Evolutionary conservation across 2,329 filamentous ascomycete genomes (phyloP), one percentile per base, ranked within the genome.

Genomic region (Westerdykella aurantiaca): DNA sequence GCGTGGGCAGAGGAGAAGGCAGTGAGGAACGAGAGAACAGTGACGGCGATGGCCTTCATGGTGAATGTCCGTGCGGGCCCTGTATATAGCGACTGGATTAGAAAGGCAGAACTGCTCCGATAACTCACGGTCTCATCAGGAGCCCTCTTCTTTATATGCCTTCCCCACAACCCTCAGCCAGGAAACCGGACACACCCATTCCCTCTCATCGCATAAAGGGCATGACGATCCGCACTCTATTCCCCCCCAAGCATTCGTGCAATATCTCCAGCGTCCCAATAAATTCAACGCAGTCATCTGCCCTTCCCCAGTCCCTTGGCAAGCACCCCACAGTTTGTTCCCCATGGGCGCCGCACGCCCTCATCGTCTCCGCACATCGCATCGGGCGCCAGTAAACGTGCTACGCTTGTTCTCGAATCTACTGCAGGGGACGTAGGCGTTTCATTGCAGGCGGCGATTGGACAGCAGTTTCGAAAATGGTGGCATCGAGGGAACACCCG

Each of bases 1-100:
- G 64, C 57, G 48, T 75, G 72, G 31, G 65, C 69, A 7, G 64
- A 58, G 34, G 58, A 49, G 22, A 67, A 58, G 34, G 57, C 55
- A 40, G 66, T 61, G 7, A 66, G 55, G 22, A 63, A 48, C 14
- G 60, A 50, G 31, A 57, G 45, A 14, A 55, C 40, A 31, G 57
- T 46, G 21, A 48, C 42, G 18, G 53, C 42, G 53, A 59, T 40
- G 50, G 63, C 49, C 55, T 55, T 66, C 63, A 66, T 66, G 23
- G 10, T 53, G 53, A 43, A 14, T 13, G 39, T 41, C 31, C 37
- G 34, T 25, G 34, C 17, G 7, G 17, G 25, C 41, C 38, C 21
- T 17, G 9, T 21, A 49, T 37, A 34, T 44, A 50, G 38, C 37
- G 39, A 41, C 31, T 49, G 41, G 25, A 31, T 13, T n/a, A 38